These are phyloP conservation scores for Leishmania aethiopica DNA, from an alignment of 208 protist genomes.

Conservation along the genomic window DNA sequence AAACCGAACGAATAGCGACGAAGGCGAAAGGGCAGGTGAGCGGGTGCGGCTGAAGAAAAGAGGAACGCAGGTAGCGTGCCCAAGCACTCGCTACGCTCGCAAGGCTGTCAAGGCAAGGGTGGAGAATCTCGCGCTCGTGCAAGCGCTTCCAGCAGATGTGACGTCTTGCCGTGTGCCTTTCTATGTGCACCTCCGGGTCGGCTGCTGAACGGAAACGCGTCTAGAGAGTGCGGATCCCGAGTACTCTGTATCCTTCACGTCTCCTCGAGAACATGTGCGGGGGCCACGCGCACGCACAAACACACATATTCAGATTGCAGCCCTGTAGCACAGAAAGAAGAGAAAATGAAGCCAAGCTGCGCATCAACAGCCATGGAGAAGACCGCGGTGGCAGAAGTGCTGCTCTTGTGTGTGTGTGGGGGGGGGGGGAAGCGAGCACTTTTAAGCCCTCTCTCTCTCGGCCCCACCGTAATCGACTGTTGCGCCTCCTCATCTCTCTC, in stretches of 20 bases:
- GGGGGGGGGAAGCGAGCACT: too few species aligned
- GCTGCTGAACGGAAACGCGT: not conserved
- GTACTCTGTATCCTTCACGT: not conserved
- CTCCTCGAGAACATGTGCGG: not conserved
- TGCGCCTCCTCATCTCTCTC: too few species aligned
- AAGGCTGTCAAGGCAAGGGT: not conserved
- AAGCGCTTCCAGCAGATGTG: not conserved
- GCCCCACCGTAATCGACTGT: too few species aligned
- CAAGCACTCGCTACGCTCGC: not conserved
- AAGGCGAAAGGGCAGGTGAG: not conserved
- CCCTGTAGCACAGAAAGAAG: not conserved
- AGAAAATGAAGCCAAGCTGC: not conserved
- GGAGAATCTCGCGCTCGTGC: not conserved
- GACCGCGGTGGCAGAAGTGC: not conserved
- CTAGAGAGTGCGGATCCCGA: not conserved
- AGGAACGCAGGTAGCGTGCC: not conserved
- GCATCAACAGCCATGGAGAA: not conserved
- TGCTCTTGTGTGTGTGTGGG: not conserved
- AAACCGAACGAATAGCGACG: not conserved
- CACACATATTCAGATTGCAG: not conserved
- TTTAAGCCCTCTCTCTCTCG: too few species aligned
- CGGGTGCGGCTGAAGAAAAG: not conserved
- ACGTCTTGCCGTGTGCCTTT: not conserved
- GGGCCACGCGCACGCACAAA: not conserved
- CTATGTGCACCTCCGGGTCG: not conserved